Percentiles rank a stretch among this genome's conserved stretches.
Evolutionary conservation across 2,329 filamentous ascomycete species (phyloP).

Genomic region (Fusarium acutatum): DNA sequence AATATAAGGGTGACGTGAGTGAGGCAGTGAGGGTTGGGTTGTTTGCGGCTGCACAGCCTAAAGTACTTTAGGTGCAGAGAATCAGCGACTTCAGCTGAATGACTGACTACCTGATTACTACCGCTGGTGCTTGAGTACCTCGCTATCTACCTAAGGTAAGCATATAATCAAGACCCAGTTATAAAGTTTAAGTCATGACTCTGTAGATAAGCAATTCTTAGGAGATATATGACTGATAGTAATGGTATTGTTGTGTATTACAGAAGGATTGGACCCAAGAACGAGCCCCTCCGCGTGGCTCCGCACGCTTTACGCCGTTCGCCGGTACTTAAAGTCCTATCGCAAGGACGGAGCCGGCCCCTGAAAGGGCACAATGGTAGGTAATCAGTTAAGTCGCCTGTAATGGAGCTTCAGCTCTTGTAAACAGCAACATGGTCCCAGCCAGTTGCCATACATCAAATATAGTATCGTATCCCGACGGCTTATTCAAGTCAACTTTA

Average conservation of each 20-base stretch:
- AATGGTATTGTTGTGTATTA: neutral
- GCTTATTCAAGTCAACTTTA: neutral
- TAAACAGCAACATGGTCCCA: neutral
- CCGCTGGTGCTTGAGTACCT: neutral
- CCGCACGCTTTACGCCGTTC: constrained; percentile 24
- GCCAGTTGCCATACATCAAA: neutral
- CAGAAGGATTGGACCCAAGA: neutral
- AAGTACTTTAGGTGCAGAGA: neutral
- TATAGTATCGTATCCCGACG: neutral
- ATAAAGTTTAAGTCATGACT: neutral
- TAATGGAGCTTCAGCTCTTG: neutral
- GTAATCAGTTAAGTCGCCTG: neutral
- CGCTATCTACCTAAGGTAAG: neutral
- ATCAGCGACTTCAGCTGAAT: constrained; percentile 2
- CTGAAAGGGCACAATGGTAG: neutral
- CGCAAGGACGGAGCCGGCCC: constrained; percentile 13
- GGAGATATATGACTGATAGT: neutral
- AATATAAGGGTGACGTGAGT: constrained; percentile 8
- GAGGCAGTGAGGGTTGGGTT: constrained; percentile 1
- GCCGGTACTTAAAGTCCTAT: constrained; percentile 2
- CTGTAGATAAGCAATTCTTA: neutral
- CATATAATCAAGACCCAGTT: neutral
- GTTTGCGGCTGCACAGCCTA: constrained; percentile 12
- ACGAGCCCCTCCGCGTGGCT: neutral
- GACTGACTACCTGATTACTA: neutral